phyloP scores from a whole-genome alignment of 257 asterid species.

The Mentha longifolia region DNA sequence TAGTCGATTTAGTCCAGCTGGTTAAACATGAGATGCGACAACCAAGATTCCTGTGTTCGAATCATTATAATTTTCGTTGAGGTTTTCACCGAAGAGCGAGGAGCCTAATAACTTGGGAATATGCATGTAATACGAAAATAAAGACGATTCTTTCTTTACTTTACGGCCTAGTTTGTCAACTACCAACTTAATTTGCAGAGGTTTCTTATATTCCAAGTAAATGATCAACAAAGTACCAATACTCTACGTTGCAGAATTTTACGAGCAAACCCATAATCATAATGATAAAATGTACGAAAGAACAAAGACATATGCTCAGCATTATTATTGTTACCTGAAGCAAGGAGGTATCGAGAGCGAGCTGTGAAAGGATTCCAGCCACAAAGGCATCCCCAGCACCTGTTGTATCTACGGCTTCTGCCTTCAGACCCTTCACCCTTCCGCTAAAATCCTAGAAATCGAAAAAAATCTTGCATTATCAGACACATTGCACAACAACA shows the following conservation, averaged over 20 bases:
- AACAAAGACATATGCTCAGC: not conserved
- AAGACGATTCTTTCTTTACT: not conserved
- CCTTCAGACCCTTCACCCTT: slow-evolving; percentile 84
- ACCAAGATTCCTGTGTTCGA: not conserved
- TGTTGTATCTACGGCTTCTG: slow-evolving; percentile 84
- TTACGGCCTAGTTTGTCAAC: not conserved
- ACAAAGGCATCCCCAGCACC: slow-evolving; percentile 99
- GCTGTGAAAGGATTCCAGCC: slow-evolving; percentile 85
- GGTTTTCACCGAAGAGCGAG: not conserved
- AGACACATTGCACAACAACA: not conserved
- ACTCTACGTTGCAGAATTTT: not conserved
- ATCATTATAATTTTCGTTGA: not conserved
- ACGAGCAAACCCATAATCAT: not conserved
- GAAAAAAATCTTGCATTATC: slow-evolving; percentile 14
- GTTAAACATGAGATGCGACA: not conserved
- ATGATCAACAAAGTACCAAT: no score
- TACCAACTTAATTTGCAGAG: not conserved
- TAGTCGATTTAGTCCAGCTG: not conserved
- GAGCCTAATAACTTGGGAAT: not conserved
- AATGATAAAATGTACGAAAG: not conserved
- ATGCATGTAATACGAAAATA: not conserved
- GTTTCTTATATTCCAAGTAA: not conserved
- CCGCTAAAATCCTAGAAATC: slow-evolving; percentile 81
- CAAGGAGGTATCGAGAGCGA: slow-evolving; percentile 74
- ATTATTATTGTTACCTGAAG: slow-evolving; percentile 56